Conservation (phyloP, 768 basidiomycete species). For the Dentipellis fragilis region DNA sequence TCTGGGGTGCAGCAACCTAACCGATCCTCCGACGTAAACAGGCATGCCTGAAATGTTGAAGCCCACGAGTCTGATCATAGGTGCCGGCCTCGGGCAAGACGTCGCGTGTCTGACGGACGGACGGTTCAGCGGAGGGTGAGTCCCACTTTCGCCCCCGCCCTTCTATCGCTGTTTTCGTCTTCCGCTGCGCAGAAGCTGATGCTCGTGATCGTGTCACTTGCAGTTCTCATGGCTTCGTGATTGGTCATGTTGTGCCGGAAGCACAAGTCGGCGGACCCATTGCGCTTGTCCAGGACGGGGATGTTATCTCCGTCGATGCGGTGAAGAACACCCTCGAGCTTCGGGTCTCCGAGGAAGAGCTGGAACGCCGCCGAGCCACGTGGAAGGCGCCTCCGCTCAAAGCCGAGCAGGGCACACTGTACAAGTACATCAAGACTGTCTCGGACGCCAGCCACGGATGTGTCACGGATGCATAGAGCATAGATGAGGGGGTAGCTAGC, state of each 20-base stretch:
- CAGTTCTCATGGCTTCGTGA: constrained; percentile 93
- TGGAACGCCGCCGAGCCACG: constrained; percentile 53
- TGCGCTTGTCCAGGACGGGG: constrained; percentile 82
- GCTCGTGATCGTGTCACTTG: constrained; percentile 4
- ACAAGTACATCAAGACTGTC: constrained; percentile 84
- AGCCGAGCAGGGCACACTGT: constrained; percentile 70
- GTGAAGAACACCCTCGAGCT: constrained; percentile 77
- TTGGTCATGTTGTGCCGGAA: constrained; percentile 95
- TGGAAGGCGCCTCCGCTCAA: constrained; percentile 88
- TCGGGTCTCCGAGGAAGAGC: constrained; percentile 67
- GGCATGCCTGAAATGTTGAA: constrained; percentile 99
- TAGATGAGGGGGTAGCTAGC: neutral
- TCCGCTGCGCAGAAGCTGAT: constrained; percentile 11
- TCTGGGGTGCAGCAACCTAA: neutral
- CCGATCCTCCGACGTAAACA: constrained; percentile 18
- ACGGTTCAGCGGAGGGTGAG: constrained; percentile 94
- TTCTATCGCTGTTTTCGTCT: neutral
- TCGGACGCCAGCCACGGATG: constrained; percentile 90
- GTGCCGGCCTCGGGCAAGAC: constrained; percentile 90
- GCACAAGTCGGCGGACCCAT: constrained; percentile 92
- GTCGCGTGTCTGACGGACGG: constrained; percentile 98
- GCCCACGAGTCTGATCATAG: constrained; percentile 97
- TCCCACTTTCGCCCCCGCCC: constrained; percentile 6
- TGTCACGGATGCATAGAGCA: constrained; percentile 67
- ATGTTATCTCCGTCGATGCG: constrained; percentile 82